A percentile compares a stretch with the other conserved stretches of the same genome.
Evolutionary conservation across 306 rosid genomes (phyloP).

Genomic region (Luffa aegyptiaca): DNA sequence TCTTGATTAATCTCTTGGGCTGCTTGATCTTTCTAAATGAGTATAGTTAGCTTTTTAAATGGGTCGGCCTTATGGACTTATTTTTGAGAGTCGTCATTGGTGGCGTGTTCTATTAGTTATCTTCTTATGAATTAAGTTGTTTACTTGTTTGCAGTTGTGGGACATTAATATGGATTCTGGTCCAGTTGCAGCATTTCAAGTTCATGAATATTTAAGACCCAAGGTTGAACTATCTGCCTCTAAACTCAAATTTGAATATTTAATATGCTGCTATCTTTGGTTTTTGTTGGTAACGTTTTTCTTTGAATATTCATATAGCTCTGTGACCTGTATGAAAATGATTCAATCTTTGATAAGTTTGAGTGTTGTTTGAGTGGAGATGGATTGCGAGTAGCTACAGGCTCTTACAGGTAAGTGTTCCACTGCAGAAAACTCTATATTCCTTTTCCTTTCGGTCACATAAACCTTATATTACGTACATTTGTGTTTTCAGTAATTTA

Average conservation of each 20-base stretch:
- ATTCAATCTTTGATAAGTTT: constrained; percentile 86
- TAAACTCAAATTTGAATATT: background rate
- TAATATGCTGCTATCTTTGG: background rate
- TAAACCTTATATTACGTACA: constrained; percentile 10
- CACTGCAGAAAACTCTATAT: background rate
- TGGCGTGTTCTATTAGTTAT: background rate
- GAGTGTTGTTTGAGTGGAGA: constrained; percentile 98
- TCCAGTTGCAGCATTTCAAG: constrained; percentile 45
- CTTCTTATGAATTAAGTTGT: background rate
- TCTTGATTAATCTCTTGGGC: background rate
- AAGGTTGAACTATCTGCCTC: constrained; percentile 40
- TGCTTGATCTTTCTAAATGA: background rate
- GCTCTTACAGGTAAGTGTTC: constrained; percentile 81
- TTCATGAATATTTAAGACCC: constrained; percentile 81
- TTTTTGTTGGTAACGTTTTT: constrained; percentile 4
- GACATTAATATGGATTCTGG: constrained; percentile 56
- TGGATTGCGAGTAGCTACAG: constrained; percentile 76
- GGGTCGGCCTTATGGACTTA: background rate
- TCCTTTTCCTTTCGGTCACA: background rate
- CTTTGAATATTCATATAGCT: constrained; percentile 38
- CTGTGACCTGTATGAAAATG: constrained; percentile 91
- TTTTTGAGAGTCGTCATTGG: background rate
- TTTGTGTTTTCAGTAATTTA: constrained; percentile 62
- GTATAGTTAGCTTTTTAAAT: background rate
- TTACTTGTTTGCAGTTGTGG: constrained; percentile 34